phyloP scores from a whole-genome alignment of 2,329 filamentous ascomycete species.

The Cercospora zeae-maydis region DNA sequence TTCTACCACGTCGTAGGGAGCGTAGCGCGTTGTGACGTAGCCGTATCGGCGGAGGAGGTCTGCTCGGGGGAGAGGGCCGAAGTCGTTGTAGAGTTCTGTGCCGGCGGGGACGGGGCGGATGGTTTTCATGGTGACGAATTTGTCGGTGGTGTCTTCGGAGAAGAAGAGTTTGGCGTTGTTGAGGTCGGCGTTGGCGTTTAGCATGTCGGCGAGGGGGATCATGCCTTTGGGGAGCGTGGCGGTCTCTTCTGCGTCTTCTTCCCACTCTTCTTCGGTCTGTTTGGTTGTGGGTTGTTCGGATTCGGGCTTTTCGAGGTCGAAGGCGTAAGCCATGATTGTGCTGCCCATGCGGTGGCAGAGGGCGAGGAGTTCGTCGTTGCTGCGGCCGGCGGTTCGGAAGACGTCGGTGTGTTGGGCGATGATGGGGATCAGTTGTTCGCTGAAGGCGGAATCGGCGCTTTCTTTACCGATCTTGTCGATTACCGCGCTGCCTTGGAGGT shows the following conservation, averaged over 20 bases:
- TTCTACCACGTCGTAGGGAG: conserved; percentile 78
- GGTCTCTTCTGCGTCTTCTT: conserved; percentile 37
- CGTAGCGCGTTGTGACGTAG: conserved; percentile 76
- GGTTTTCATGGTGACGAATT: conserved; percentile 64
- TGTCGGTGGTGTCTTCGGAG: conserved; percentile 53
- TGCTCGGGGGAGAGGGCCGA: conserved; percentile 76
- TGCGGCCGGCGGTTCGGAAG: conserved; percentile 42
- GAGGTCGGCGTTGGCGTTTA: conserved; percentile 78
- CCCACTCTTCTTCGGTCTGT: conserved; percentile 49
- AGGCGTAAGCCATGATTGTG: conserved; percentile 89
- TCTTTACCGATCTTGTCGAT: conserved; percentile 70
- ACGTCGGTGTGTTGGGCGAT: conserved; percentile 40
- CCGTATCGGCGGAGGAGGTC: conserved; percentile 82
- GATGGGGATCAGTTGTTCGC: conserved; percentile 54
- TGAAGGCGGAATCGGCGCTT: conserved; percentile 67
- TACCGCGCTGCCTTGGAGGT: conserved; percentile 76
- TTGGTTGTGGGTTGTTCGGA: conserved; percentile 45
- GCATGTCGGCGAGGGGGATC: conserved; percentile 84
- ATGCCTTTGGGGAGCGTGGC: conserved; percentile 64
- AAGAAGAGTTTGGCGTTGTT: conserved; percentile 71
- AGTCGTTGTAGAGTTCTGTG: conserved; percentile 83
- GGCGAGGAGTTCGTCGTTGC: conserved; percentile 49
- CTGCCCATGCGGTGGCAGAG: conserved; percentile 78
- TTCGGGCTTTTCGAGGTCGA: conserved; percentile 63
- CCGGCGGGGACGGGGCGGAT: conserved; percentile 65